phyloP scores from a whole-genome alignment of 1,284 basidiomycete species.

The Farysia itapuensis region DNA sequence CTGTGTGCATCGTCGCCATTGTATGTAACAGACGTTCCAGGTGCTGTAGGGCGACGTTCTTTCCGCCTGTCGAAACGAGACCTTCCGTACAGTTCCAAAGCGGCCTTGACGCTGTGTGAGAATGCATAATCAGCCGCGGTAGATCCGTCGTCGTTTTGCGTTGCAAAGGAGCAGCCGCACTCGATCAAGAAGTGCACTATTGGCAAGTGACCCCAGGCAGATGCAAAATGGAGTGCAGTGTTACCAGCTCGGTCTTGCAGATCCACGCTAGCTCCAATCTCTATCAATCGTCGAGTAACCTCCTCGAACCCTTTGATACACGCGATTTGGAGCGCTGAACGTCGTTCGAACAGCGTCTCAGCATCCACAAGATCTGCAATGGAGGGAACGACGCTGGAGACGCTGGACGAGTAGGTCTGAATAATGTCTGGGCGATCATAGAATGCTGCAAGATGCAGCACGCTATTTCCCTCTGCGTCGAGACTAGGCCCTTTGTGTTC shows the following conservation, averaged over 20 bases:
- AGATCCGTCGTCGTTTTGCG: conserved; percentile 85
- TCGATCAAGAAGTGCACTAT: conserved; percentile 84
- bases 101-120: conserved; percentile 40
- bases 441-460: conserved; percentile 39
- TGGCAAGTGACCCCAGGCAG: conserved; percentile 61
- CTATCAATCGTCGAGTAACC: conserved; percentile 84
- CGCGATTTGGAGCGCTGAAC: conserved; percentile 84
- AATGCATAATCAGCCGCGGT: conserved; percentile 89
- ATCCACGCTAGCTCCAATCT: conserved; percentile 82
- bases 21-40: background rate
- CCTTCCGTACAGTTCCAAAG: conserved; percentile 41
- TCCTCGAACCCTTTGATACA: conserved; percentile 85
- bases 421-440: conserved; percentile 42
- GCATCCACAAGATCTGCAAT: conserved; percentile 20
- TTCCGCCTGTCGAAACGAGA: conserved; percentile 25
- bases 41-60: conserved; percentile 7
- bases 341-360: conserved; percentile 62
- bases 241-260: conserved; percentile 86
- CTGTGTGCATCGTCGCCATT: background rate
- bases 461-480: conserved; percentile 26
- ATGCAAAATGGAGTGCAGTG: conserved; percentile 78
- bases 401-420: conserved; percentile 28
- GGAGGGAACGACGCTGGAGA: conserved; percentile 8
- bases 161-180: conserved; percentile 76
- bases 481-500: conserved; percentile 29